Evolutionary conservation across 83 land plant species (phyloP), one percentile per base, ranked within the genome.

Genomic region (Diphasiastrum complanatum): DNA sequence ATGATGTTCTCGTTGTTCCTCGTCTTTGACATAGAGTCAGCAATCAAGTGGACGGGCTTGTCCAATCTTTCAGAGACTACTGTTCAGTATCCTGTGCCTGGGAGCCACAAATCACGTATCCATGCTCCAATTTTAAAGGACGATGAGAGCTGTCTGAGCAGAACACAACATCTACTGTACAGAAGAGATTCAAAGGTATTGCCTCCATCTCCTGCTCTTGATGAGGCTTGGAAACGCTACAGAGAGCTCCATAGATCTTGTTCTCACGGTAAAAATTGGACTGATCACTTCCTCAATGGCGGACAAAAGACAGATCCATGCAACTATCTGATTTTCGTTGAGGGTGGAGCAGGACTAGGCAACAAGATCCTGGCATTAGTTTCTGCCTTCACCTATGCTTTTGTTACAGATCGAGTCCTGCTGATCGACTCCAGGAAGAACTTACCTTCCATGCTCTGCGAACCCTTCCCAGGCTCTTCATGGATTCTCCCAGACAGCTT

Each of bases 381-480:
- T 8, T 65, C 75, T 27, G 75, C 75, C 1, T 58, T 72, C 18
- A 47, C 59, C 6, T 73, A 30, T 41, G 71, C 60, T 1, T 11
- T 73, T 4, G 76, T 72, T 11, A 67, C 71, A 0, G 50, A 50
- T 45, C 41, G 65, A 23, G 57, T 53, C 3, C 28, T 67, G 25
- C 31, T 67, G 19, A 47, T 74, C 55, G 77, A 74, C 34, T 32
- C 50, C 47, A 43, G 66, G 24, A 52, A 23, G 38, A 49, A 51
- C 23, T 19, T 60, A 23, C 60, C 41, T 4, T 34, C 60, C 16
- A 61, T 76, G 20, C 47, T 76, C 18, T 76, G 79, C 47, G 66
- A 76, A 18, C 79, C 79, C 3, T 65, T 76, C 37, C 62, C 59
- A 3, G 62, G 47, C 11, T 61, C 72, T 2, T 59, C 65, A 1